These are phyloP conservation scores for Sporopachydermia lactativora DNA, from an alignment of 805 yeast species.

Conservation along the genomic window DNA sequence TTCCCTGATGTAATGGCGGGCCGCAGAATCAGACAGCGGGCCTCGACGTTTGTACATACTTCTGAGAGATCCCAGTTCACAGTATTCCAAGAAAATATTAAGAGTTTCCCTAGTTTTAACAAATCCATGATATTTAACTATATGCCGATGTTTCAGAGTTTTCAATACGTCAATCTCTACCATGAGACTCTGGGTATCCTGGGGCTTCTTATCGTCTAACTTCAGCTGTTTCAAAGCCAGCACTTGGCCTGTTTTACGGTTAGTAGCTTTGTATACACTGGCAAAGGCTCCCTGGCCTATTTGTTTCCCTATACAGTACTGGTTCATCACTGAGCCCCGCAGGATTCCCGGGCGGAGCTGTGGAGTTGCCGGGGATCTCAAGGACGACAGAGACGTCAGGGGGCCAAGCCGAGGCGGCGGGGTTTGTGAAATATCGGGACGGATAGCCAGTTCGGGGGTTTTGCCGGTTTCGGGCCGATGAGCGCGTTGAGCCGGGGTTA, in stretches of 20 bases:
- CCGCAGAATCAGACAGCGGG: slow-evolving; percentile 40
- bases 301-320: not conserved
- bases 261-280: slow-evolving; percentile 63
- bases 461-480: not conserved
- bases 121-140: slow-evolving; percentile 56
- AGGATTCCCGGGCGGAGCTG: not conserved
- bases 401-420: not conserved
- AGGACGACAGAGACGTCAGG: too few relatives aligned
- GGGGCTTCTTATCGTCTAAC: slow-evolving; percentile 24
- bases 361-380: not conserved
- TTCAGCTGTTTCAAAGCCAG: slow-evolving; percentile 73
- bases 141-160: slow-evolving; percentile 49
- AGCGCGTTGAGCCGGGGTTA: not conserved
- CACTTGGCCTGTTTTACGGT: slow-evolving; percentile 45
- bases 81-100: slow-evolving; percentile 49
- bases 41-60: slow-evolving; percentile 36
- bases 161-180: slow-evolving; percentile 56
- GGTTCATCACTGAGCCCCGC: not conserved
- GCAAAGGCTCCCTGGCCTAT: slow-evolving; percentile 91
- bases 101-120: slow-evolving; percentile 38
- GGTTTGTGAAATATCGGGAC: not conserved
- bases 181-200: slow-evolving; percentile 34
- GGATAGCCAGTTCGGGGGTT: too few relatives aligned
- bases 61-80: slow-evolving; percentile 52
- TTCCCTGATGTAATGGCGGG: slow-evolving; percentile 35